Base-by-base conservation (phyloP, 2,329 filamentous ascomycete genomes). In the Capronia coronata region DNA sequence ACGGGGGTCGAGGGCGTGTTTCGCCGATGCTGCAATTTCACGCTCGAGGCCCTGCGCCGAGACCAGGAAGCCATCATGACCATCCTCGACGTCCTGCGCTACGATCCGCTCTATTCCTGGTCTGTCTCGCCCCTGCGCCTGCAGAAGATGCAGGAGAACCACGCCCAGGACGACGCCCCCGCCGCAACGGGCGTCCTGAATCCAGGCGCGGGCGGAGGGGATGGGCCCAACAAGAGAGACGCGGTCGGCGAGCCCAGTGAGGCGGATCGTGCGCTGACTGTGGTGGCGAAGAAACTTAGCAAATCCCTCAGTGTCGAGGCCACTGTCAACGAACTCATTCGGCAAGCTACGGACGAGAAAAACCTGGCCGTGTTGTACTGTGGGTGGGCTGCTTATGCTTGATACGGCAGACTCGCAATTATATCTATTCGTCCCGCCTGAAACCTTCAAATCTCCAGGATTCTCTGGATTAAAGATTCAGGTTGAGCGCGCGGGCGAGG, bases 61-160 rank as follows among this genome's bases (percentile, higher is more conserved):
- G 93, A 98, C 66, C 87, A 87, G 10, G 94, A 95, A 65, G 90
- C 86, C 38, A 98, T 99, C 71, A 97, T 96, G 90, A 97, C 93
- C 0, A 89, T 98, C 46, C 80, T 99, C 16, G 94, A 98, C 64
- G 94, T 98, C 18, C 73, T 99, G 51, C 85, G 94, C n/a, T 97
- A 96, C 68, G 93, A 99, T 74, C 94, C 93, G 1, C 72, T 99
- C 54, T 94, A 97, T 67, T 93, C 83, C 53, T 99, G 93, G 93
- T 91, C 87, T 29, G 83, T 96, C 48, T 93, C 87, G 9, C 80
- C 81, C 0, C 66, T 83, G 13, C 76, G 81, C 42, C 76, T 82
- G 48, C 82, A 79, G 64, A 75, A 76, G 47, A 83, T 85, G 76
- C 82, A 84, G 62, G 79, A 83, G 32, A 67, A 68, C 13, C 53